phyloP scores from a whole-genome alignment of 495 filamentous ascomycete genomes.

The Xylaria bambusicola region DNA sequence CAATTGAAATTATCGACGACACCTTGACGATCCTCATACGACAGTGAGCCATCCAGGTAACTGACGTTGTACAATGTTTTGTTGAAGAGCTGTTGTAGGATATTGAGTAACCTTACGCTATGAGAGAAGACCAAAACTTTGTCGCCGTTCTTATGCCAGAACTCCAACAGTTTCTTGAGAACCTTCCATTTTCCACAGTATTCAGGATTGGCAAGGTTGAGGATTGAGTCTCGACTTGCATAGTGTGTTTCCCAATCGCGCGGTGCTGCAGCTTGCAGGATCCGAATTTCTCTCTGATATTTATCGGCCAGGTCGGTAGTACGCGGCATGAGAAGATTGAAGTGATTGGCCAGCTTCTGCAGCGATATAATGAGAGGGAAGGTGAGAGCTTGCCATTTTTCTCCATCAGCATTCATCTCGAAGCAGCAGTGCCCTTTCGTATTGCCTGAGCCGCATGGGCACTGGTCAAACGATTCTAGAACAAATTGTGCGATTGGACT shows the following conservation, averaged over 20 bases:
- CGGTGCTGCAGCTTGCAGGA: constrained; percentile 74
- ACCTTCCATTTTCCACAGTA: constrained; percentile 99
- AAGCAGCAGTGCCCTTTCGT: constrained; percentile 85
- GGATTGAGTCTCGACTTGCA: constrained; percentile 70
- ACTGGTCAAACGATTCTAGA: constrained; percentile 63
- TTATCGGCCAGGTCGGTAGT: constrained; percentile 70
- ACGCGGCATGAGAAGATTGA: constrained; percentile 83
- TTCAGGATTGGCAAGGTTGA: constrained; percentile 83
- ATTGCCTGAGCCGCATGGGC: constrained; percentile 68
- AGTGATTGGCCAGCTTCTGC: constrained; percentile 88
- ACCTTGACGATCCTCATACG: constrained; percentile 79
- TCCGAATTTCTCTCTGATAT: constrained; percentile 75
- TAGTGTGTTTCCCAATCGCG: constrained; percentile 77
- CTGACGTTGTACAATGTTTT: constrained; percentile 89
- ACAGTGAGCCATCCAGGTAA: constrained; percentile 86
- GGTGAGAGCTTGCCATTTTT: constrained; percentile 73
- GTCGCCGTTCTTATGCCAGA: constrained; percentile 87
- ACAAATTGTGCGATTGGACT: constrained; percentile 73
- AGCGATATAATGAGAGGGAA: constrained; percentile 84
- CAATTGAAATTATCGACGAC: constrained; percentile 91
- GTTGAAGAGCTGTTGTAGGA: constrained; percentile 83
- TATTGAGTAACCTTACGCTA: constrained; percentile 79
- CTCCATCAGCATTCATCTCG: constrained; percentile 55
- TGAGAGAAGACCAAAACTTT: constrained; percentile 95
- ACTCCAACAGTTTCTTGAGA: constrained; percentile 78